Evolutionary conservation across 164 flowering plant species (phyloP), one percentile per base, ranked within the genome.

Genomic region (Brasenia schreberi): DNA sequence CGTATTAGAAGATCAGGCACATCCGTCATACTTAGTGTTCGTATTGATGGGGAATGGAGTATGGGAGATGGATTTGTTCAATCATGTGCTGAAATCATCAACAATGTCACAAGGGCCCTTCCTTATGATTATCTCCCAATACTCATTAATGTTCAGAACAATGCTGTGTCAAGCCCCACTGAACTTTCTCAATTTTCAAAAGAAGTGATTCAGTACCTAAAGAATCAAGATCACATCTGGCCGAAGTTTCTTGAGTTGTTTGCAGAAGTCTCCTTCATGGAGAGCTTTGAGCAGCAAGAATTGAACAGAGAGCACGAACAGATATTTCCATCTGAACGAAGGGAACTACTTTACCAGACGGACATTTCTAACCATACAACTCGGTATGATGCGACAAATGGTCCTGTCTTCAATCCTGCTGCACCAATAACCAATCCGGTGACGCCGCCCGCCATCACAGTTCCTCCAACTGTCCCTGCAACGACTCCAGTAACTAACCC

Each of bases 131-230:
- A 79, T 68, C 62, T 79, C 16, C 72, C 79, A 1, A 27, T 78
- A 63, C 74, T 78, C 66, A 63, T 85, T 74, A 76, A 72, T 43
- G 64, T 77, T 59, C 72, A 67, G 72, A 81, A 67, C 69, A 67
- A 70, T 12, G 73, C 64, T 59, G 62, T 64, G 65, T 71, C 76
- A 18, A 70, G 71, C 56, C 65, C 75, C 44, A 61, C 14, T 43
- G 78, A 80, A 71, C 69, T 75, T 9, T 61, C 73, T 19, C 67
- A 67, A 23, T 75, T 77, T 68, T 42, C 5, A 9, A 7, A 62
- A 12, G 75, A 67, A 67, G 67, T 79, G 62, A 71, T 59, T 42
- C 58, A 69, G 44, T 72, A 68, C 19, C n/a, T 77, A 19, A 67
- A 65, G 52, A 62, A 18, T 43, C 70, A 72, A 10, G 53, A 45